Evolutionary conservation across 2,329 filamentous ascomycete species (phyloP), one percentile per base, ranked within the genome.

Genomic region (Sporothrix inflata): DNA sequence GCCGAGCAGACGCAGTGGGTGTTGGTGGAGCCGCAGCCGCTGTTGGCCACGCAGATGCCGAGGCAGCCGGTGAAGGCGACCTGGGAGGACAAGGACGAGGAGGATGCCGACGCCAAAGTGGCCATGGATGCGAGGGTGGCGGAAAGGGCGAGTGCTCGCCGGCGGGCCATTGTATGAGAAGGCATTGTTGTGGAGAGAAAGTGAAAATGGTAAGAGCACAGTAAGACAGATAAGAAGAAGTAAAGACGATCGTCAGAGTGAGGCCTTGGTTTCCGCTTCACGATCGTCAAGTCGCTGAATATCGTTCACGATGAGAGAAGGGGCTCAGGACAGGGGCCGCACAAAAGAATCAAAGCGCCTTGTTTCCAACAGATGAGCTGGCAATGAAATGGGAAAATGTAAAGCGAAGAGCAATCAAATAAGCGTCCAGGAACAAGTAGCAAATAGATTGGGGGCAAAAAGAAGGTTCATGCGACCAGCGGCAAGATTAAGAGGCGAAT

Each of bases 1-100:
- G 49, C 73, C 8, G 51, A 16, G 73, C 76, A 77, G 57, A 77
- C 71, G 65, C 75, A 76, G 21, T 55, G 12, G 19, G 60, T 55
- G 55, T 69, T 69, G 51, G 67, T 38, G 16, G 70, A 14, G 55
- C 60, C 55, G 72, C 75, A 76, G 53, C 75, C 75, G 47, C 34
- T 73, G 49, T 60, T 14, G 51, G 24, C 42, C 30, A 76, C 38
- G 55, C 75, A 76, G 61, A 53, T 14, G 60, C 63, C 72, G 16
- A 76, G 61, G 65, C 75, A 76, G 30, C 69, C 70, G 2, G 49
- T 27, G 49, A 75, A 76, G 40, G 67, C 42, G 42, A 74, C 61
- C 9, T 67, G 21, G 1, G 38, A 51, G 16, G 34, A 40, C 34
- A 49, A 55, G 5, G 68, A 66, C 34, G 60, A 60, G n/a, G 65